phyloP scores from a whole-genome alignment of 257 asterid genomes.

The Ligustrum vulgare region DNA sequence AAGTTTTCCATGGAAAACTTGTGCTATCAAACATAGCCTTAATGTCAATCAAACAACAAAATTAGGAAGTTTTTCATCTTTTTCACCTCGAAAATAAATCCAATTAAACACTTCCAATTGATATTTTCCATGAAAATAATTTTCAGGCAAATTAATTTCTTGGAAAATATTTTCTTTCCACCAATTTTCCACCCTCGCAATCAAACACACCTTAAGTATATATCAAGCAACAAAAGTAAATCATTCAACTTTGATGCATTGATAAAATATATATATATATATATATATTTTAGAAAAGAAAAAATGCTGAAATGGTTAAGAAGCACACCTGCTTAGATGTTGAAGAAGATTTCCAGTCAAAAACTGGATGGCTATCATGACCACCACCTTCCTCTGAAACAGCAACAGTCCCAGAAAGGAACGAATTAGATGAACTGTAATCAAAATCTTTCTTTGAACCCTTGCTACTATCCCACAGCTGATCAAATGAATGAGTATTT shows the following conservation, averaged over 20 bases:
- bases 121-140: too few species aligned
- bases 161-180: too few species aligned
- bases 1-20: too few species aligned
- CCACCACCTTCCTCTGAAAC: slow-evolving; percentile 59
- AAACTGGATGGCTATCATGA: slow-evolving; percentile 55
- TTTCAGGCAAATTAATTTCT: too few species aligned
- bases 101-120: too few species aligned
- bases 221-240: neutral
- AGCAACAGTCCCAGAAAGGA: slow-evolving; percentile 68
- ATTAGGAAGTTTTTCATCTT: too few species aligned
- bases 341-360: slow-evolving; percentile 75
- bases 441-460: slow-evolving; percentile 64
- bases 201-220: neutral
- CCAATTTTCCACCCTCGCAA: too few species aligned
- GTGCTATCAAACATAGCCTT: too few species aligned
- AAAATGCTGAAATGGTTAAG: slow-evolving; percentile 16
- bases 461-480: slow-evolving; percentile 66
- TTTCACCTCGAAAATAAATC: too few species aligned
- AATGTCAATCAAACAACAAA: too few species aligned
- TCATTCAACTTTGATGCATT: neutral
- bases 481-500: slow-evolving; percentile 82
- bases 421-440: slow-evolving; percentile 52
- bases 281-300: too few species aligned
- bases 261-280: too few species aligned
- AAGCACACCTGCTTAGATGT: slow-evolving; percentile 62